Conservation (phyloP, 164 flowering plant species). For the Magnolia officinalis region DNA sequence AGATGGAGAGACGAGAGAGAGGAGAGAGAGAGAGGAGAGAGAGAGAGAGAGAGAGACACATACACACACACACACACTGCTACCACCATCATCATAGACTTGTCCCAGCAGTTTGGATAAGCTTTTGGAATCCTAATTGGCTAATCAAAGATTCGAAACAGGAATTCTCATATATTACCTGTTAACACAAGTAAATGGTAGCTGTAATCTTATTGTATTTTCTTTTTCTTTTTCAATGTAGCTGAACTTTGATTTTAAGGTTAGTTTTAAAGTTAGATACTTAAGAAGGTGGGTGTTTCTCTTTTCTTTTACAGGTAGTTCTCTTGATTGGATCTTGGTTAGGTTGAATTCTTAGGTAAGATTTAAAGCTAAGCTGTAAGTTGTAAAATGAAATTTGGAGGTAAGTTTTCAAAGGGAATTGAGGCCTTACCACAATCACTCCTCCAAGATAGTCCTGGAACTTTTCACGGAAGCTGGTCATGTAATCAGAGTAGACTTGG, state of each 20-base stretch:
- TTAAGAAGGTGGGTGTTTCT: neutral
- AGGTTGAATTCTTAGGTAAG: neutral
- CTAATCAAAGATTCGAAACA: too few species aligned
- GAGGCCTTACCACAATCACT: conserved; percentile 60
- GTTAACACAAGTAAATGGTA: neutral
- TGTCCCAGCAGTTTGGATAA: too few species aligned
- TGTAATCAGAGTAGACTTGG: conserved; percentile 81
- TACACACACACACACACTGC: too few species aligned
- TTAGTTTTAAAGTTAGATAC: neutral
- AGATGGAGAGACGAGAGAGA: too few species aligned
- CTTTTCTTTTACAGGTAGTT: neutral
- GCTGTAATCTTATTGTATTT: neutral
- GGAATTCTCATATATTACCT: too few species aligned
- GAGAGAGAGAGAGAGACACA: too few species aligned
- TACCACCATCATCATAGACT: too few species aligned
- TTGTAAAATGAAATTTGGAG: neutral
- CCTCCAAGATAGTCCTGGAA: conserved; percentile 68
- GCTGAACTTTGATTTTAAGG: neutral
- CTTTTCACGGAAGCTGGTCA: conserved; percentile 76
- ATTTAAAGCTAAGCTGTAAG: neutral
- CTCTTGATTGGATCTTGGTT: neutral
- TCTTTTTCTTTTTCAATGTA: neutral
- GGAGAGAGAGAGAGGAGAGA: too few species aligned
- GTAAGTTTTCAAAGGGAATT: neutral
- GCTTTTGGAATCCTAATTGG: too few species aligned